Conservation (phyloP, 257 asterid species). For the Parsonsia alboflavescens region DNA sequence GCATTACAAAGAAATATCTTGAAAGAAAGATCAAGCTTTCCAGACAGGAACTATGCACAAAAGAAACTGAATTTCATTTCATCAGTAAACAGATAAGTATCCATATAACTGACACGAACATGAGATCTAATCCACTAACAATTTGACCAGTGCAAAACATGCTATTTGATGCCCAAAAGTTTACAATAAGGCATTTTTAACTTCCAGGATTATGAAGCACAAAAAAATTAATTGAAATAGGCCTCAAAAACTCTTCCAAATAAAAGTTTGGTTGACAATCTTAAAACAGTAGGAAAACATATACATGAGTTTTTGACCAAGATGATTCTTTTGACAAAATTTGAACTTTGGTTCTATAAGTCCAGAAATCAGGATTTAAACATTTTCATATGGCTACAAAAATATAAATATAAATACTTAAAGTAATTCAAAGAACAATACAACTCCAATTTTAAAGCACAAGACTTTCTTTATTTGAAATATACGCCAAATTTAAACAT, state of each 20-base stretch:
- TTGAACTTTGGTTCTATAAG: neutral
- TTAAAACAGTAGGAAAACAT: neutral
- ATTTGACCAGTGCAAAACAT: neutral
- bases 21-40: conserved; percentile 20
- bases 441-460: neutral
- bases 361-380: neutral
- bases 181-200: neutral
- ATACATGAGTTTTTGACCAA: neutral
- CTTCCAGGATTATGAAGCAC: neutral
- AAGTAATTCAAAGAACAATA: neutral
- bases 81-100: neutral
- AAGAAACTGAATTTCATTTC: neutral
- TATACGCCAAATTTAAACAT: neutral
- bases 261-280: neutral
- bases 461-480: neutral
- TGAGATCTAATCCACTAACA: neutral
- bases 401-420: neutral
- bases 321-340: neutral
- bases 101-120: neutral
- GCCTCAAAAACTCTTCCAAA: neutral
- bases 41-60: conserved; percentile 14
- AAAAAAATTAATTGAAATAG: neutral
- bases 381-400: neutral
- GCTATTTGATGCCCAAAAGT: neutral
- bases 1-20: conserved; percentile 47